A percentile compares a stretch with the other conserved stretches of the same genome.
Conservation (phyloP, 768 basidiomycete genomes). For the Tricholomella constricta region DNA sequence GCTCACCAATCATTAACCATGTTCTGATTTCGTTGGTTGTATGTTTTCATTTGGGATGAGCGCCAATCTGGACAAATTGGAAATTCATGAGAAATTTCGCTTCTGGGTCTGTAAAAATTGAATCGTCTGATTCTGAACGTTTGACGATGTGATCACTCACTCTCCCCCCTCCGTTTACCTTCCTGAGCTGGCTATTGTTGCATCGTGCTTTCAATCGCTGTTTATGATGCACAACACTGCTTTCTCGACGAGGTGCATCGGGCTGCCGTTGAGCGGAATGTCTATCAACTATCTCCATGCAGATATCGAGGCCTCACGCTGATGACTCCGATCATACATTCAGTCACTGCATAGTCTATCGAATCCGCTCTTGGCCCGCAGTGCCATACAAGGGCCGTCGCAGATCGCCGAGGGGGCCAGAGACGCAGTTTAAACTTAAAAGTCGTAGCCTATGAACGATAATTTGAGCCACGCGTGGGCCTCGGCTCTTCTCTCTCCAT, state of each 20-base stretch:
- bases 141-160: background rate
- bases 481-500: too few species aligned
- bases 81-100: background rate
- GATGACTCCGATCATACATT: background rate
- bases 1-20: conserved; percentile 5
- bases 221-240: background rate
- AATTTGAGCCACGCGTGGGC: background rate
- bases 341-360: background rate
- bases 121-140: background rate
- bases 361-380: background rate
- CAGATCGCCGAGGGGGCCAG: conserved; percentile 14
- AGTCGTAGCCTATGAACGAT: background rate
- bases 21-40: background rate
- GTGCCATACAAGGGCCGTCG: background rate
- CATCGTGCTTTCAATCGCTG: background rate
- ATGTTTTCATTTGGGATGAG: background rate
- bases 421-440: conserved; percentile 13
- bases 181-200: background rate
- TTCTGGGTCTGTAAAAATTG: background rate
- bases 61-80: background rate
- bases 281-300: background rate
- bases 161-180: background rate
- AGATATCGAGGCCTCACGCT: background rate
- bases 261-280: background rate
- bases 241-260: background rate